Base-by-base conservation (phyloP, 352 stramenopile genomes). In the Sclerospora graminicola region DNA sequence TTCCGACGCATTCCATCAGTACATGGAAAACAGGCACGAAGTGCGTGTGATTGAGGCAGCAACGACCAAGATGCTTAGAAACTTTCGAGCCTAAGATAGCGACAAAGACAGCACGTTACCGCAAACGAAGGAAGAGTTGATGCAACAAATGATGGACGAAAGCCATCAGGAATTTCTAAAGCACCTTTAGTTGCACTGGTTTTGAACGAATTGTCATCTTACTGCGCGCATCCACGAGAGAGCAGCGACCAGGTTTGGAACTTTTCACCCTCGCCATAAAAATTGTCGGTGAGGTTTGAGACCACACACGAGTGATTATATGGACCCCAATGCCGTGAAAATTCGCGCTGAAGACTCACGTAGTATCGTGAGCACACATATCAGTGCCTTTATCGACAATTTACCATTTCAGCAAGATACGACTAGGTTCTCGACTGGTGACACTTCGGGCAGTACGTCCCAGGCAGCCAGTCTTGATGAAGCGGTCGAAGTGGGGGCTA, bases 261-360 rank as follows among this genome's bases (percentile, higher is more conserved):
- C 19, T 68, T 27, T 7, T 69, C 41, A 13, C 69, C 57, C 19
- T 82, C 65, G 10, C 84, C 39, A 48, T 67, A 82, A 16, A 88
- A 68, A 19, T 43, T 65, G 47, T 85, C 63, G 1, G 69, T 78
- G 34, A 88, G 66, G 43, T 89, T 89, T 6, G 61, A 57, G 11
- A 83, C 62, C 11, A 82, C 66, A 27, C 76, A 88, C 18, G 73
- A 48, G 30, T 88, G 76, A 48, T 85, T 88, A n/a, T n/a, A n/a
- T n/a, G n/a, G n/a, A n/a, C n/a, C n/a, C n/a, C n/a, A n/a, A n/a
- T n/a, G n/a, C n/a, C n/a, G n/a, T n/a, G n/a, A n/a, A n/a, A n/a
- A n/a, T n/a, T n/a, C n/a, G n/a, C n/a, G n/a, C n/a, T n/a, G n/a
- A n/a, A n/a, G n/a, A n/a, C n/a, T n/a, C n/a, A n/a, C n/a, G n/a